These are phyloP conservation scores for Agrocybe praecox DNA, from an alignment of 768 basidiomycete genomes.

Conservation along the genomic window DNA sequence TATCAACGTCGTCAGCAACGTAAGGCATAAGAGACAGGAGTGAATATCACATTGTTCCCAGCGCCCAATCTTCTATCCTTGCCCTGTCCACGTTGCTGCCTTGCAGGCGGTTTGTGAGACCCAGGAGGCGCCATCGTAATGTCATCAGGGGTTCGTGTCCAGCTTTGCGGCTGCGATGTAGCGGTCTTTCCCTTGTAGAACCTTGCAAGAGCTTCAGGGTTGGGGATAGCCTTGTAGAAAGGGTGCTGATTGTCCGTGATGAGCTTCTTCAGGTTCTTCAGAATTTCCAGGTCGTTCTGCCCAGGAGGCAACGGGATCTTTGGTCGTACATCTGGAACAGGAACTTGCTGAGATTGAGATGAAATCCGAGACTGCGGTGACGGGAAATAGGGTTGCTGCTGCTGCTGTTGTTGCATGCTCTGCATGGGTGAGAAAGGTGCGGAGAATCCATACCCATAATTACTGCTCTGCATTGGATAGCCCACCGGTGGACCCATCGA, in stretches of 20 bases:
- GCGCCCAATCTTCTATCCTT: conserved; percentile 8
- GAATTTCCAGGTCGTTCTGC: conserved; percentile 68
- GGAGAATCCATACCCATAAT: conserved; percentile 38
- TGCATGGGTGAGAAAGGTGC: conserved; percentile 31
- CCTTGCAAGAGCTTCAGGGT: conserved; percentile 63
- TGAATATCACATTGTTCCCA: conserved; percentile 7
- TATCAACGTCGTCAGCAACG: not conserved
- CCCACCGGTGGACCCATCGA: conserved; percentile 24
- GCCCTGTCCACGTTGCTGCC: conserved; percentile 1
- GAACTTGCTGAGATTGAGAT: conserved; percentile 16
- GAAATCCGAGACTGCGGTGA: conserved; percentile 15
- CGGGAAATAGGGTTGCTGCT: conserved; percentile 23
- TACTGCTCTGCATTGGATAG: conserved; percentile 38
- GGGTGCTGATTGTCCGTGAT: conserved; percentile 78
- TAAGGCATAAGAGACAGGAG: not conserved
- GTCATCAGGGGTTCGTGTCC: conserved; percentile 1
- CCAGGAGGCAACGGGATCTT: conserved; percentile 45
- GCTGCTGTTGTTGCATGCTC: conserved; percentile 20
- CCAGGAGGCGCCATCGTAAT: not conserved
- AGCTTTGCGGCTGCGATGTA: conserved; percentile 9
- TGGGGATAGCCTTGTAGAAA: conserved; percentile 65
- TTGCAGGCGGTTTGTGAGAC: too few species aligned
- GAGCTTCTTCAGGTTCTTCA: conserved; percentile 72
- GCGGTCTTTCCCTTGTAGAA: conserved; percentile 62
- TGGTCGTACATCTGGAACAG: conserved; percentile 16